Conservation (phyloP, 1,284 basidiomycete genomes). For the Mycosarcoma mackinlayi region DNA sequence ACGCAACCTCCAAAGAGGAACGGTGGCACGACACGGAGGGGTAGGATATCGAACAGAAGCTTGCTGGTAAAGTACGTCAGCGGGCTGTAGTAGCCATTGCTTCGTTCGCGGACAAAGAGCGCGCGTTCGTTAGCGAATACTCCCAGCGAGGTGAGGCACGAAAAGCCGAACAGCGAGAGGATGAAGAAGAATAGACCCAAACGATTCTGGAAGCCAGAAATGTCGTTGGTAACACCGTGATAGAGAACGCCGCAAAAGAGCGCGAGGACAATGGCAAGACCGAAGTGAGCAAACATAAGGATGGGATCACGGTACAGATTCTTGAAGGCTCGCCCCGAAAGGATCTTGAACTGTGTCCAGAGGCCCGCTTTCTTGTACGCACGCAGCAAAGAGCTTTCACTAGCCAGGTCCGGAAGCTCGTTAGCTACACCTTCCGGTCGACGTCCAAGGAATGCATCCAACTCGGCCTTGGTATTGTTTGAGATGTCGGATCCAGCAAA, state of each 20-base stretch:
- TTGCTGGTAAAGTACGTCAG: conserved; percentile 95
- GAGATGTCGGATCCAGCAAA: conserved; percentile 79
- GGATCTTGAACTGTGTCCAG: conserved; percentile 87
- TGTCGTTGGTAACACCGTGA: conserved; percentile 77
- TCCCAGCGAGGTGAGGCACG: conserved; percentile 89
- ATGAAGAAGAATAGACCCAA: conserved; percentile 95
- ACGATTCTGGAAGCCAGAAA: conserved; percentile 71
- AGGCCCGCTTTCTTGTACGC: conserved; percentile 86
- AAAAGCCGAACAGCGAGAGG: conserved; percentile 92
- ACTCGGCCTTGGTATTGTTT: conserved; percentile 76
- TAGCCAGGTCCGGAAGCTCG: conserved; percentile 31
- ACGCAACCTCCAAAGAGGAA: conserved; percentile 93
- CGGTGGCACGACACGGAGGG: conserved; percentile 90
- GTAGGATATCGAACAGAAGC: conserved; percentile 94
- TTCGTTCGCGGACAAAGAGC: conserved; percentile 94
- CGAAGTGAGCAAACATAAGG: conserved; percentile 88
- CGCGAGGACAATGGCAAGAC: conserved; percentile 85
- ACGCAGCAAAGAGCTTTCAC: conserved; percentile 73
- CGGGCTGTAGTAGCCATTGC: conserved; percentile 96
- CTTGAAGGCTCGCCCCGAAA: conserved; percentile 97
- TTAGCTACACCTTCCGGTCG: conserved; percentile 43
- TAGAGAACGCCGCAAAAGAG: conserved; percentile 84
- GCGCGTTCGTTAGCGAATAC: conserved; percentile 93
- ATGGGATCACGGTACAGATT: conserved; percentile 89
- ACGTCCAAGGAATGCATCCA: conserved; percentile 68